Percentiles rank a stretch among this genome's conserved stretches.
These are phyloP conservation scores for Trametes elegans DNA, from an alignment of 768 basidiomycete genomes.

Conservation along the genomic window DNA sequence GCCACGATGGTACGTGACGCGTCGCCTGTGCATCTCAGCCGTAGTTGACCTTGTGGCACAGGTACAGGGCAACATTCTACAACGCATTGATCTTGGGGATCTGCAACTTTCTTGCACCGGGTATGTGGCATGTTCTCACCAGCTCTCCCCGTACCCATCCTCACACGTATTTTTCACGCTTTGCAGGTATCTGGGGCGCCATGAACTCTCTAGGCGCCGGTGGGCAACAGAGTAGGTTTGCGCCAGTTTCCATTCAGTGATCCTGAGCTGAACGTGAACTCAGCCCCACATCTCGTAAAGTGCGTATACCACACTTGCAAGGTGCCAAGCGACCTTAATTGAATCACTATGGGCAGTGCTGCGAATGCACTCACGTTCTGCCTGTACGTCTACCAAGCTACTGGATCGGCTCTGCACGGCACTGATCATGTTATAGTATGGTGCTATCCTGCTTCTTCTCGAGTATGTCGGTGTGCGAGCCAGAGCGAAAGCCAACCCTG, in stretches of 20 bases:
- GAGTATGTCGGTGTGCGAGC: background rate
- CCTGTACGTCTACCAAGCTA: background rate
- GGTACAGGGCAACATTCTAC: too few relatives aligned
- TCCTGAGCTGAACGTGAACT: background rate
- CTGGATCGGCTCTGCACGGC: too few relatives aligned
- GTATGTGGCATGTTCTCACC: too few relatives aligned
- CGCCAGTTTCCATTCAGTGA: background rate
- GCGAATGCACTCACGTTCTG: constrained; percentile 10
- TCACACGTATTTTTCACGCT: too few relatives aligned
- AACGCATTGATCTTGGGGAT: too few relatives aligned
- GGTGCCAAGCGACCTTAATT: background rate
- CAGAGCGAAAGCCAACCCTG: background rate
- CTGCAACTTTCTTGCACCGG: too few relatives aligned
- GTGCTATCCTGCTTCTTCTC: constrained; percentile 10
- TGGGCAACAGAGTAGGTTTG: constrained; percentile 3
- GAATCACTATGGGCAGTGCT: background rate
- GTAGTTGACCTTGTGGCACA: too few relatives aligned
- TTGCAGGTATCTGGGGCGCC: constrained; percentile 10
- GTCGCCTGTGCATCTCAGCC: too few relatives aligned
- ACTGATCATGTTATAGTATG: background rate
- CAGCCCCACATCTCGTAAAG: constrained; percentile 6
- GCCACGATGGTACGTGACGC: too few relatives aligned
- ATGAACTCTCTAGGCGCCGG: constrained; percentile 11
- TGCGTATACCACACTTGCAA: background rate
- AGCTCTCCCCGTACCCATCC: too few relatives aligned